Base-by-base conservation (phyloP, 495 filamentous ascomycete genomes). In the Xylaria cubensis region DNA sequence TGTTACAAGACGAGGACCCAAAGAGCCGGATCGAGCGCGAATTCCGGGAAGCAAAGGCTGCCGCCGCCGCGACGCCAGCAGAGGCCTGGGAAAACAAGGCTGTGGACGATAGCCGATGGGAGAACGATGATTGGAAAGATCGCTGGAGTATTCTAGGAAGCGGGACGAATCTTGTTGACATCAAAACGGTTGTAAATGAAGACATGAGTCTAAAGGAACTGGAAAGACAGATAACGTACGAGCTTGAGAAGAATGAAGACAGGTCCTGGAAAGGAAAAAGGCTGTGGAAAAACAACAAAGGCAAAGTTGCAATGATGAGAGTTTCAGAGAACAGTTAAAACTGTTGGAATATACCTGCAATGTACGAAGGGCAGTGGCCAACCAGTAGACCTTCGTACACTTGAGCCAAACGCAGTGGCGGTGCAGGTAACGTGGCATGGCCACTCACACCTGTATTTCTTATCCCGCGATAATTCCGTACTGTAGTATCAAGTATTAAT, bases 241-340 rank as follows among this genome's bases (percentile, higher is more conserved):
- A 26, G 21, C 61, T 64, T 6, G 63, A 65, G 63, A 71, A 71
- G 61, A 71, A 65, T 0, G 58, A 63, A 71, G 55, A 50, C 58
- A 29, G 21, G 8, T 65, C 39, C 19, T 61, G 58, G 59, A 44
- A 71, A 26, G 44, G 67, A 8, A 19, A 70, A 42, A 61, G 67
- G 39, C 34, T 56, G 1, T 53, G 48, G 48, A n/a, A 17, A n/a
- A 48, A 71, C 50, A 34, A 65, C 12, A 24, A 36, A 64, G 69
- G 69, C n/a, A 64, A 10, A 61, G 58, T 48, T 2, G 59, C 44
- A 17, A 39, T 39, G n/a, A n/a, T n/a, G n/a, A n/a, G n/a, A n/a
- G n/a, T n/a, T n/a, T n/a, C n/a, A n/a, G n/a, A n/a, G n/a, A n/a
- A n/a, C n/a, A n/a, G n/a, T n/a, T n/a, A n/a, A n/a, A n/a, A n/a